These are phyloP conservation scores for Penicillium parvum DNA, from an alignment of 495 filamentous ascomycete species.

Conservation along the genomic window DNA sequence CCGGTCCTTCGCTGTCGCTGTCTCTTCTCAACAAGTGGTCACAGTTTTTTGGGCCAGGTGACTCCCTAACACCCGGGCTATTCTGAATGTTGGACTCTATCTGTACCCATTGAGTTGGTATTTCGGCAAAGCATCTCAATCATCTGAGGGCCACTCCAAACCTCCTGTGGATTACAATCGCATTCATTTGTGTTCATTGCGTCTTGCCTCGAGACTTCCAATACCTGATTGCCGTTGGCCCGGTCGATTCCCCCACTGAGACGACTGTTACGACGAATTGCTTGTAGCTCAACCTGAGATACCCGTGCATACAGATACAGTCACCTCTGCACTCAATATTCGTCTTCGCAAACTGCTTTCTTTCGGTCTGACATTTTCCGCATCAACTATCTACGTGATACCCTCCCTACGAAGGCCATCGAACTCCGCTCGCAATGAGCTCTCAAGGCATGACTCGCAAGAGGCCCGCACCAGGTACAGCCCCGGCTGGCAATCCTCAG, in stretches of 20 bases:
- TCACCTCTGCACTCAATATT: not conserved
- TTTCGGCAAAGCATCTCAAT: too few relatives aligned
- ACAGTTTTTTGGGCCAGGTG: too few relatives aligned
- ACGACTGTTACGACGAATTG: too few relatives aligned
- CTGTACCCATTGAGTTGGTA: too few relatives aligned
- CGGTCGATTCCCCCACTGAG: conserved; percentile 12
- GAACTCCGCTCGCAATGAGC: conserved; percentile 28
- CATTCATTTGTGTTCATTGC: conserved; percentile 3
- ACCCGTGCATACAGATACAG: not conserved
- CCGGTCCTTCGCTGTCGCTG: too few relatives aligned
- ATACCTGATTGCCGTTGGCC: conserved; percentile 4
- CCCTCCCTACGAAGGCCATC: conserved; percentile 3
- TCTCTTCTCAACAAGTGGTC: too few relatives aligned
- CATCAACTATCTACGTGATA: conserved; percentile 9
- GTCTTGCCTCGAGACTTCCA: conserved; percentile 1
- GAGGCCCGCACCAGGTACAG: conserved; percentile 67
- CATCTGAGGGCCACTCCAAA: too few relatives aligned
- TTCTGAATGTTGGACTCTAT: conserved; percentile 10
- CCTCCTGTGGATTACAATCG: not conserved
- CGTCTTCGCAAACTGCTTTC: not conserved
- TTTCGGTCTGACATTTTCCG: too few relatives aligned
- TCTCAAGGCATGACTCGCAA: conserved; percentile 55
- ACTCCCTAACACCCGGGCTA: too few relatives aligned
- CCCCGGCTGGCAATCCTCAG: conserved; percentile 52
- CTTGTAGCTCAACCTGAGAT: too few relatives aligned